Conservation (phyloP, 2,329 filamentous ascomycete genomes). For the Fusarium abutilonis region DNA sequence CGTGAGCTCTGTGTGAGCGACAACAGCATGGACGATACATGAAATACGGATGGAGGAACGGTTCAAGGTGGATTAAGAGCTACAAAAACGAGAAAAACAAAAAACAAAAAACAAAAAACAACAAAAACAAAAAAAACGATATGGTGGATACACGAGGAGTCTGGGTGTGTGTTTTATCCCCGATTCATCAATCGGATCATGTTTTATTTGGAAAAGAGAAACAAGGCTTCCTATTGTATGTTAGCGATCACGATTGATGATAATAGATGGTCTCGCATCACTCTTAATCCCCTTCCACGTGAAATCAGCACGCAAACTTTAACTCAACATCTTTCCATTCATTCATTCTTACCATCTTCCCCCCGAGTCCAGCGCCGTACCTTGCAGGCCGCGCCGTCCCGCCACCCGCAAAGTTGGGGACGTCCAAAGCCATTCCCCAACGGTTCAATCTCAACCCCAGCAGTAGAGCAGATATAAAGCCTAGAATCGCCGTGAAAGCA, state of each 20-base stretch:
- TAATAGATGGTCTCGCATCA: slow-evolving; percentile 10
- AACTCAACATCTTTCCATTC: slow-evolving; percentile 36
- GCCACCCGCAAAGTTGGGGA: slow-evolving; percentile 33
- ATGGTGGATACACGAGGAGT: background rate
- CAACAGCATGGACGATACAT: no score
- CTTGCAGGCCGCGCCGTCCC: slow-evolving; percentile 34
- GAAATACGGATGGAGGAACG: no score
- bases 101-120: background rate
- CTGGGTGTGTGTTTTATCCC: background rate
- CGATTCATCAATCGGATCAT: background rate
- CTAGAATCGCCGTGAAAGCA: slow-evolving; percentile 49
- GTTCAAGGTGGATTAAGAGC: no score
- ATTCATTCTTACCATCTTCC: slow-evolving; percentile 13
- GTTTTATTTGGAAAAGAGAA: slow-evolving; percentile 3
- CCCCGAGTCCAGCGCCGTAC: slow-evolving; percentile 34
- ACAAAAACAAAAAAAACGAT: background rate
- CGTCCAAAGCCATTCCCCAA: slow-evolving; percentile 27
- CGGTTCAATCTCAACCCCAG: slow-evolving; percentile 46
- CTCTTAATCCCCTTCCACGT: background rate
- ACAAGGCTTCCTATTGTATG: slow-evolving; percentile 14
- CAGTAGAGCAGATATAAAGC: slow-evolving; percentile 44
- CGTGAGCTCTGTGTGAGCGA: no score
- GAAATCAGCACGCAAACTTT: slow-evolving; percentile 35
- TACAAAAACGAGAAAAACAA: background rate
- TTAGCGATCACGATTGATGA: slow-evolving; percentile 12